phyloP scores from a whole-genome alignment of 1,284 basidiomycete species.

The Cryptococcus amylolentus region DNA sequence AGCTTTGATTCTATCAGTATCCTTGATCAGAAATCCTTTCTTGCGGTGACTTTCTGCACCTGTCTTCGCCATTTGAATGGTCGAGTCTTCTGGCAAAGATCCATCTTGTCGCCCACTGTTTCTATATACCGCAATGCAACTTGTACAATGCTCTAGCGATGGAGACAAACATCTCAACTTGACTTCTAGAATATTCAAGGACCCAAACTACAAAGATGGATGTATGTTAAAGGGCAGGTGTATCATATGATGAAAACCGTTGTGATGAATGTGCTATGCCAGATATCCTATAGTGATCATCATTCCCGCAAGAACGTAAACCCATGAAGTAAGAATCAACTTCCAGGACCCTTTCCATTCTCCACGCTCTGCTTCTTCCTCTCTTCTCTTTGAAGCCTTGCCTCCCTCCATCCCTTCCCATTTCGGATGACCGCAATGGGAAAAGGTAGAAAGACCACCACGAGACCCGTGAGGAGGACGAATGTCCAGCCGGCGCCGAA shows the following conservation, averaged over 20 bases:
- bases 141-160: background rate
- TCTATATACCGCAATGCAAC: background rate
- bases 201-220: too few relatives aligned
- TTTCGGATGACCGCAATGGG: conserved; percentile 26
- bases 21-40: too few relatives aligned
- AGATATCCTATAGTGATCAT: too few relatives aligned
- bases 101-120: background rate
- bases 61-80: too few relatives aligned
- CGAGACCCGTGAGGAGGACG: conserved; percentile 39
- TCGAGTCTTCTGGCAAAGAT: background rate
- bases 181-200: too few relatives aligned
- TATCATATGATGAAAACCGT: background rate
- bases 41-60: too few relatives aligned
- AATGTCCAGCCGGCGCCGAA: conserved; percentile 47
- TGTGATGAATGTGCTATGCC: too few relatives aligned
- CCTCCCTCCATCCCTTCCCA: conserved; percentile 35
- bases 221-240: background rate
- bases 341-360: background rate
- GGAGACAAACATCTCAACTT: too few relatives aligned
- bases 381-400: conserved; percentile 12
- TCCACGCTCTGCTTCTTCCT: conserved; percentile 3
- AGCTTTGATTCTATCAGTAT: too few relatives aligned
- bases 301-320: background rate
- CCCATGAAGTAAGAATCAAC: too few relatives aligned
- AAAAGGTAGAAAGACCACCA: conserved; percentile 26